Base-by-base conservation (phyloP, 352 stramenopile species). In the Pythium brachiatum region DNA sequence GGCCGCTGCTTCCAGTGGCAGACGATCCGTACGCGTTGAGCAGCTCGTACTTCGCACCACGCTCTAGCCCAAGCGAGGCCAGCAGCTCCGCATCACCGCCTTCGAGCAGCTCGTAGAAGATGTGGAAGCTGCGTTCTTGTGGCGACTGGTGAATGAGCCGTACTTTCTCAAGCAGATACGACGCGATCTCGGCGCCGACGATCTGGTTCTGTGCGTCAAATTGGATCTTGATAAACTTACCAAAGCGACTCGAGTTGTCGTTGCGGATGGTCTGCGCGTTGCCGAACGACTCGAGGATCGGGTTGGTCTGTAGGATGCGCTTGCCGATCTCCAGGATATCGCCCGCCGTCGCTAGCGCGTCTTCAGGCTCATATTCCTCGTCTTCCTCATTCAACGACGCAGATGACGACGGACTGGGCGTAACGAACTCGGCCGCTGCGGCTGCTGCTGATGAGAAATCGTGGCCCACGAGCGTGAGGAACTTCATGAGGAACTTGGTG, bases 151-250 rank as follows among this genome's bases (percentile, higher is more conserved):
- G 95, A 36, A 97, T 86, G 38, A 99, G 69, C 8, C 97, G 88
- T 36, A 98, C 94, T 70, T 99, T 98, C 72, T 99, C 96, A 7
- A 99, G 74, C n/a, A 99, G 81, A 62, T 99, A 99, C 13, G 93
- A 98, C 57, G 95, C 84, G 46, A 98, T 96, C 66, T 96, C 93
- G 20, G 94, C 92, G 25, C 95, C 92, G 44, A 97, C 76, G 25
- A 99, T 89, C 41, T 89, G 71, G 57, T 90, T 87, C 13, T 77
- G 62, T 2, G 66, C 54, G 38, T 75, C 74, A 58, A 98, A 98
- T 58, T 97, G 81, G 66, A 98, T 90, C 55, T 97, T 94, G 73
- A 98, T 97, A 62, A 97, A 98, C 72, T 98, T 98, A 57, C 95
- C 95, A 71, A 98, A 98, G 46, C 95, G 86, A 76, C 78, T 95